These are phyloP conservation scores for Pleurozium schreberi DNA, from an alignment of 225 moss, liverwort and hornwort genomes.

Conservation along the genomic window DNA sequence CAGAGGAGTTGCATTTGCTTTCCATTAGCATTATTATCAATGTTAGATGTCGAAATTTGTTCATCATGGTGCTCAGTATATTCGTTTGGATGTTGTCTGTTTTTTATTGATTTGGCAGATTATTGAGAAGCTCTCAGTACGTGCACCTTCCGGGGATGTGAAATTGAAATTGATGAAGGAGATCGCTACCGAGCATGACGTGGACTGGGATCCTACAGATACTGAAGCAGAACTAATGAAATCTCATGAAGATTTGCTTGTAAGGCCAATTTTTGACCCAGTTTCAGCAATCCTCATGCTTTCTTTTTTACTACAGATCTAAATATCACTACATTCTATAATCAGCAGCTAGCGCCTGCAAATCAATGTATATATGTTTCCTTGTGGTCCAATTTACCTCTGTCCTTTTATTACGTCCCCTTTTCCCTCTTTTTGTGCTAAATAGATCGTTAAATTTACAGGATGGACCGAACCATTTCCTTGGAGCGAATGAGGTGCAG, in stretches of 20 bases:
- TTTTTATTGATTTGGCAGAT: conserved; percentile 41
- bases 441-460: conserved; percentile 4
- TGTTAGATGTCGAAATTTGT: not conserved
- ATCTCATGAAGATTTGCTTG: conserved; percentile 87
- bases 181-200: conserved; percentile 78
- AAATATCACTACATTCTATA: not conserved
- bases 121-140: conserved; percentile 91
- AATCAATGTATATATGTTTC: not conserved
- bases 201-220: conserved; percentile 77
- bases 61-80: not conserved
- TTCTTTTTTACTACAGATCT: not conserved
- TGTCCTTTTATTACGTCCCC: not conserved
- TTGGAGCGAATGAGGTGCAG: conserved; percentile 30
- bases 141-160: conserved; percentile 72
- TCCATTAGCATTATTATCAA: not conserved
- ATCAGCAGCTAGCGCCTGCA: not conserved
- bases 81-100: not conserved
- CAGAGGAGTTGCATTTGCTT: not conserved
- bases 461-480: conserved; percentile 84
- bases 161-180: conserved; percentile 94
- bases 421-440: not conserved
- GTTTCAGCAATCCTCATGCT: not conserved
- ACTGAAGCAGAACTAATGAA: conserved; percentile 70
- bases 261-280: conserved; percentile 18
- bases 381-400: not conserved